Percentiles rank a stretch among this genome's conserved stretches.
phyloP scores from a whole-genome alignment of 2,329 filamentous ascomycete genomes.

The Exophiala alcalophila region DNA sequence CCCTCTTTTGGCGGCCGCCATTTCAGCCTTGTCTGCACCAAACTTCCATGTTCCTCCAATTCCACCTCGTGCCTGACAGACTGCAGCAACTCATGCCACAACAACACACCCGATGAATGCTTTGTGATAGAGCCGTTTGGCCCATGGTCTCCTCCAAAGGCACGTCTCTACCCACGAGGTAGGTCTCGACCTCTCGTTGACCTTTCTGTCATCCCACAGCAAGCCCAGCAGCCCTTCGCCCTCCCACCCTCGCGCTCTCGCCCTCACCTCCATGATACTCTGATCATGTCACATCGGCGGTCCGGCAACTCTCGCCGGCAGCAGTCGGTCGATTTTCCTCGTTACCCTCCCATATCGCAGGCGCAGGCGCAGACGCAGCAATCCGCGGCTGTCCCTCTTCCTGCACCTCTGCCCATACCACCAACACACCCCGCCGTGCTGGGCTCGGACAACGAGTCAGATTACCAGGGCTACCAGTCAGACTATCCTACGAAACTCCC shows the following conservation, averaged over 20 bases:
- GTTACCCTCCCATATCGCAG: conserved; percentile 27
- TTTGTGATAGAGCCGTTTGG: background rate
- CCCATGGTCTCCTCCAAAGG: conserved; percentile 2
- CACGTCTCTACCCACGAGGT: conserved; percentile 20
- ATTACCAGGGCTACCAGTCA: conserved; percentile 52
- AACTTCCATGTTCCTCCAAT: background rate
- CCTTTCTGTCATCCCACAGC: conserved; percentile 12
- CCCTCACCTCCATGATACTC: no score
- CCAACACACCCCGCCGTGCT: conserved; percentile 12
- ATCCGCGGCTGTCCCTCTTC: conserved; percentile 2
- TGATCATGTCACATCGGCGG: conserved; percentile 25
- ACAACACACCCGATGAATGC: background rate
- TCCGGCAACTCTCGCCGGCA: conserved; percentile 26
- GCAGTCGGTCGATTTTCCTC: conserved; percentile 30
- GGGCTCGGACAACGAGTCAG: conserved; percentile 62
- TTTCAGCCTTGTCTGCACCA: background rate
- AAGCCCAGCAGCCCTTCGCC: background rate
- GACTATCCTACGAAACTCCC: conserved; percentile 40
- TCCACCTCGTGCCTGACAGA: background rate
- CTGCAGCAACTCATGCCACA: background rate
- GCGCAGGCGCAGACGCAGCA: conserved; percentile 13
- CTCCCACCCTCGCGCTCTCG: no score
- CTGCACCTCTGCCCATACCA: conserved; percentile 10
- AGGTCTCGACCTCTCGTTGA: conserved; percentile 17
- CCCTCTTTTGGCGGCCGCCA: conserved; percentile 14